Evolutionary conservation across 2,329 filamentous ascomycete genomes (phyloP), one percentile per base, ranked within the genome.

Genomic region (Sporothrix brasiliensis): DNA sequence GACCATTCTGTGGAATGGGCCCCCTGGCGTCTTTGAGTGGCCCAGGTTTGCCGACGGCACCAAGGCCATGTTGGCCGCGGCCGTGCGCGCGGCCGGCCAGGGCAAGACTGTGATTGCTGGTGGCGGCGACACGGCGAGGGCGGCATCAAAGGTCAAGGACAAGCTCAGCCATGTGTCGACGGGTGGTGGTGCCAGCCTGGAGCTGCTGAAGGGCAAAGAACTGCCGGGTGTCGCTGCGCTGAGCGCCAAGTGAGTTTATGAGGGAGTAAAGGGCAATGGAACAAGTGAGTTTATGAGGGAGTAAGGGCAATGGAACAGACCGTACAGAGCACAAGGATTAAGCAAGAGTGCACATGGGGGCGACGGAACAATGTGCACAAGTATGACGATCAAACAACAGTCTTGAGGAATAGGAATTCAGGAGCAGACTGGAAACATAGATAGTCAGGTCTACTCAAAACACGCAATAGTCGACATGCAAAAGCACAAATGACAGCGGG

Each of bases 1-100:
- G 87, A 99, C 95, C 70, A 97, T 99, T 81, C 91, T 99, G 74
- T 99, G 95, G 95, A 99, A 99, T 86, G 95, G 95, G 70, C 95
- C 95, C 69, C 90, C 94, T 19, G 95, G 95, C 81, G 95, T 99
- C 76, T 99, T 99, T 78, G 95, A 99, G 88, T 91, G 98, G 79
- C 92, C 97, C 73, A 91, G 92, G 79, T 99, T 99, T 81, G 92
- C 94, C 78, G 90, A 86, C 73, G 95, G 93, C 77, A 99, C 95
- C 78, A 97, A 97, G 88, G 87, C 89, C 73, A 97, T 92, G 66
- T 89, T 99, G 76, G 92, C 97, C 78, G 92, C 93, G 70, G 94
- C 91, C 69, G 93, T 98, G 69, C 86, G 86, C 30, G 95, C 91
- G 72, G 73, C 72, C 19, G 85, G 92, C 82, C 87, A 84, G 73